phyloP scores from a whole-genome alignment of 495 filamentous ascomycete genomes.

The Talaromyces thailandensis region DNA sequence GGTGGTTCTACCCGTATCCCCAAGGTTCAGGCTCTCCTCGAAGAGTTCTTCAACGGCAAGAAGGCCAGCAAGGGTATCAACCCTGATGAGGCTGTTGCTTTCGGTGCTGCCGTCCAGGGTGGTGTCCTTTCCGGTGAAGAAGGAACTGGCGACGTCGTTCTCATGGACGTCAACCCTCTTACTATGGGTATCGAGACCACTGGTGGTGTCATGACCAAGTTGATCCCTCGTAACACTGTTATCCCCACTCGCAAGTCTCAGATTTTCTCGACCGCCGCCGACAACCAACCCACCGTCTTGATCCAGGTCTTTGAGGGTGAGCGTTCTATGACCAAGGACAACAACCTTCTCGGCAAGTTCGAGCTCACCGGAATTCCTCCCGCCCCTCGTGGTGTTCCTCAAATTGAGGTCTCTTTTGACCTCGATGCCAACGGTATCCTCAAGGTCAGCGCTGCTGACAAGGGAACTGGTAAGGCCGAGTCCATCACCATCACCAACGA shows the following conservation, averaged over 20 bases:
- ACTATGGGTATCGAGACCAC: slow-evolving; percentile 98
- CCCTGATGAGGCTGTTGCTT: slow-evolving; percentile 96
- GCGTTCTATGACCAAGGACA: slow-evolving; percentile 91
- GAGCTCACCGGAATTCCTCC: slow-evolving; percentile 93
- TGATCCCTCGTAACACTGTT: slow-evolving; percentile 90
- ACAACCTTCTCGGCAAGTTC: slow-evolving; percentile 96
- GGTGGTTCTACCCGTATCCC: slow-evolving; percentile 95
- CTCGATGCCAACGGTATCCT: slow-evolving; percentile 96
- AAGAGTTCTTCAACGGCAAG: slow-evolving; percentile 94
- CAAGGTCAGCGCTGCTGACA: slow-evolving; percentile 90
- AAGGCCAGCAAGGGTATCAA: slow-evolving; percentile 97
- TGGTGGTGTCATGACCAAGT: slow-evolving; percentile 96
- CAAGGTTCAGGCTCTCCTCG: slow-evolving; percentile 87
- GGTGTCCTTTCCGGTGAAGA: slow-evolving; percentile 88
- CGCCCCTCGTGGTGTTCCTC: slow-evolving; percentile 89
- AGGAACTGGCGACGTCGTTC: slow-evolving; percentile 67
- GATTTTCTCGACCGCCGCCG: slow-evolving; percentile 95
- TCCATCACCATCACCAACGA: slow-evolving; percentile 98
- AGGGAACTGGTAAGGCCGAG: slow-evolving; percentile 94
- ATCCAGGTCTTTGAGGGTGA: slow-evolving; percentile 98
- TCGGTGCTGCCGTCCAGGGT: slow-evolving; percentile 94
- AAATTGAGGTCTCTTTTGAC: slow-evolving; percentile 97
- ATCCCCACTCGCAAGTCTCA: slow-evolving; percentile 96
- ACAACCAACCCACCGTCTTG: slow-evolving; percentile 95
- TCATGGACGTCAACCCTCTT: slow-evolving; percentile 97